phyloP scores from a whole-genome alignment of 768 basidiomycete species.

The Lentinula lateritia region DNA sequence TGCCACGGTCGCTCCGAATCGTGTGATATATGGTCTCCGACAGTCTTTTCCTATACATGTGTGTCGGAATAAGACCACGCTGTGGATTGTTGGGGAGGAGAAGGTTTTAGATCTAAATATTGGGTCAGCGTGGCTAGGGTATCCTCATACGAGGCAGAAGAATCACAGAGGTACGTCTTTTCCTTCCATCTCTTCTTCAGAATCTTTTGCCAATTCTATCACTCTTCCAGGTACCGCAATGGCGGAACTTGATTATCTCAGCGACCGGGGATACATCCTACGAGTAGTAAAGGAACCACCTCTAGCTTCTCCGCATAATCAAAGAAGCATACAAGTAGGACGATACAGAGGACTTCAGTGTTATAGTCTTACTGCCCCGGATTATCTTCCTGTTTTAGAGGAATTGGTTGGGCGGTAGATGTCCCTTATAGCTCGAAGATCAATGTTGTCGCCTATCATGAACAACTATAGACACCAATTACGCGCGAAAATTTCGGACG shows the following conservation, averaged over 20 bases:
- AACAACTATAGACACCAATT: not conserved
- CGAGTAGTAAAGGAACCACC: not conserved
- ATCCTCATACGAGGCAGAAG: not conserved
- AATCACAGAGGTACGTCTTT: not conserved
- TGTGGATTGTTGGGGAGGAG: slow-evolving; percentile 3
- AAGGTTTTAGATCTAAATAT: slow-evolving; percentile 5
- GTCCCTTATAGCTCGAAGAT: not conserved
- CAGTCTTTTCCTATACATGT: slow-evolving; percentile 3
- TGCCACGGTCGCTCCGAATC: not conserved
- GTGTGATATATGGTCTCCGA: slow-evolving; percentile 1
- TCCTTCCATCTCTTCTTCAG: not conserved
- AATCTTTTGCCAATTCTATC: not conserved
- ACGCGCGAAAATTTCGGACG: too few species aligned
- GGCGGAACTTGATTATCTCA: not conserved
- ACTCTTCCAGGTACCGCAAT: not conserved
- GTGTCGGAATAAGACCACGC: not conserved
- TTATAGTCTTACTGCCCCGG: not conserved
- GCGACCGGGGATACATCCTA: not conserved
- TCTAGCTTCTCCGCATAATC: not conserved
- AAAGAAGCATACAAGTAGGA: not conserved
- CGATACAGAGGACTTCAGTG: not conserved
- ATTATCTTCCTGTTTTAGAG: slow-evolving; percentile 2
- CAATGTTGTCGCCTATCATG: not conserved
- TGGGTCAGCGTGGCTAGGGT: slow-evolving; percentile 1
- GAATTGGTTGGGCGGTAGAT: not conserved